phyloP scores from a whole-genome alignment of 176 grass and related monocot genomes.

The Miscanthus lutarioriparius region DNA sequence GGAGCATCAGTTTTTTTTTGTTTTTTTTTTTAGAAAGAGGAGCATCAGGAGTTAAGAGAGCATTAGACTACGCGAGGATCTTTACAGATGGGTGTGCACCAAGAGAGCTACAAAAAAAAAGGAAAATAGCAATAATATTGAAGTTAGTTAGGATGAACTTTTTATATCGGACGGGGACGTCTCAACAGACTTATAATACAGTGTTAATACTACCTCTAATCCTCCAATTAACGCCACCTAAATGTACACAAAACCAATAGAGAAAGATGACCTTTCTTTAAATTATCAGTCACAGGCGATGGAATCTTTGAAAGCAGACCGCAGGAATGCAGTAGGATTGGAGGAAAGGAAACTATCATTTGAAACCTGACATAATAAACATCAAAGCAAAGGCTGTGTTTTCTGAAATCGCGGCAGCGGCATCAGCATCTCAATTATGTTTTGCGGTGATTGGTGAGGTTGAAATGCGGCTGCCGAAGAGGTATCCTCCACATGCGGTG shows the following conservation, averaged over 20 bases:
- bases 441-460: conserved; percentile 19
- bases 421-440: conserved; percentile 34
- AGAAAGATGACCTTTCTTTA: conserved; percentile 2
- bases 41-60: background rate
- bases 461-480: conserved; percentile 25
- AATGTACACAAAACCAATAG: conserved; percentile 20
- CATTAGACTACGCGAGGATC: conserved; percentile 16
- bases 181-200: conserved; percentile 48
- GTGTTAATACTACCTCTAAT: conserved; percentile 13
- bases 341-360: background rate
- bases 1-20: too few relatives aligned
- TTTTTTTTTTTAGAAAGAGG: too few relatives aligned
- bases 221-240: conserved; percentile 36
- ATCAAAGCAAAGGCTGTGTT: background rate
- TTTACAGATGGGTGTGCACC: conserved; percentile 49
- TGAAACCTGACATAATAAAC: conserved; percentile 22
- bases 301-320: conserved; percentile 9
- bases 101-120: conserved; percentile 23
- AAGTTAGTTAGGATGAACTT: conserved; percentile 42
- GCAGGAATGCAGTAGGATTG: conserved; percentile 10
- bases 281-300: background rate
- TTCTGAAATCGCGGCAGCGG: conserved; percentile 29
- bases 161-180: conserved; percentile 49
- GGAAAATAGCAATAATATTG: conserved; percentile 15
- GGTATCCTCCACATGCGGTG: conserved; percentile 18